Evolutionary conservation across 2,329 filamentous ascomycete genomes (phyloP), one percentile per base, ranked within the genome.

Genomic region (Diaporthe sp.): DNA sequence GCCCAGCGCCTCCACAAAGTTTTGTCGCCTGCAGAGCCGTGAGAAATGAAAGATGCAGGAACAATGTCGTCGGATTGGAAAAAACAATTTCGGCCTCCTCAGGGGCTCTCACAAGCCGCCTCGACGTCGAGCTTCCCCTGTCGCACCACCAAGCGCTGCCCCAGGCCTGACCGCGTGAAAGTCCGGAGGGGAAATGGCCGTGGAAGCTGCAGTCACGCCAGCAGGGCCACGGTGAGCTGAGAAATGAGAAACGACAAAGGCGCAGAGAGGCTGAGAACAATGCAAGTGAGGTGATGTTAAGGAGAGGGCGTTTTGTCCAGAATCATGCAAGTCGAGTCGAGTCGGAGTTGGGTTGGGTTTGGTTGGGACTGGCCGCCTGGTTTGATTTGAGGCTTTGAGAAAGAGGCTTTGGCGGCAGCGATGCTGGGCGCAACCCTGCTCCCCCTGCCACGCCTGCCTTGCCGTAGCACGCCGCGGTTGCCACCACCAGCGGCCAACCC

Each of bases 381-480:
- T 3, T 25, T 45, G 8, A 45, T 64, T 40, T 67, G 64, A 52
- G 64, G 64, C 64, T 28, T 52, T 13, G 45, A 52, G 30, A 38
- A 13, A 30, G 52, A 57, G 38, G 64, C 64, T 67, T 28, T 67
- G 45, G 45, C 64, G 45, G 45, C 64, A 67, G 61, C 45, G 61
- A 67, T 67, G 61, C 61, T 67, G 45, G 64, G 45, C 64, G 33
- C 64, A 52, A 28, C 30, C 64, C 64, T 67, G 64, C 45, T 17
- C 12, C 19, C 28, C 40, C 22, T 50, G 60, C 40, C 60, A 60
- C 57, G 57, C 57, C 57, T 25, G 57, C 57, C 57, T 40, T 35
- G 1, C 19, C 19, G 12, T 15, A n/a, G 25, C n/a, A 17, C 50
- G 50, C 50, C n/a, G 60, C 28, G 60, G 45, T 67, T 52, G 61